Percentiles rank a stretch among this genome's conserved stretches.
Evolutionary conservation across 1,284 basidiomycete genomes (phyloP).

Genomic region (Apiotrichum akiyoshidainum): DNA sequence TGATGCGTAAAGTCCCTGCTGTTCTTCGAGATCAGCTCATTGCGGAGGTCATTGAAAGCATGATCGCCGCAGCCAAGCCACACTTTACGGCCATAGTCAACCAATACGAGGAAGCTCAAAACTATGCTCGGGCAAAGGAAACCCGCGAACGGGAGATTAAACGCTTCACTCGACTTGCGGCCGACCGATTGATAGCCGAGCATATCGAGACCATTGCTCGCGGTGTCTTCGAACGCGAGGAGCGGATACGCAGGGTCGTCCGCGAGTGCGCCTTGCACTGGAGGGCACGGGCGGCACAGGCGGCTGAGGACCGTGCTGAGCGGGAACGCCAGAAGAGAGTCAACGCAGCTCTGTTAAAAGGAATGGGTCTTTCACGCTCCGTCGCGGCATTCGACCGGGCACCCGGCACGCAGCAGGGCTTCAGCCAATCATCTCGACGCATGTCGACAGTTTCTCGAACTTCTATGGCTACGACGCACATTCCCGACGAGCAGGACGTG

Average conservation of each 20-base stretch:
- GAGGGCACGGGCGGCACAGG: slow-evolving; percentile 21
- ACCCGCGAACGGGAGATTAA: slow-evolving; percentile 20
- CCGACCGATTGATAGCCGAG: slow-evolving; percentile 18
- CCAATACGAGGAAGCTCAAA: slow-evolving; percentile 23
- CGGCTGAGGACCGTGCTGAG: slow-evolving; percentile 14
- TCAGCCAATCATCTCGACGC: not conserved
- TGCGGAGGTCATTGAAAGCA: slow-evolving; percentile 21
- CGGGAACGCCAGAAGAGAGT: slow-evolving; percentile 22
- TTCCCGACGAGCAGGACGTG: slow-evolving; percentile 17
- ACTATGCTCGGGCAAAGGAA: slow-evolving; percentile 18
- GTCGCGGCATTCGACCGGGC: slow-evolving; percentile 1
- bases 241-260: slow-evolving; percentile 12
- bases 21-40: slow-evolving; percentile 28
- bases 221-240: slow-evolving; percentile 5
- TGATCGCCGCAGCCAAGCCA: slow-evolving; percentile 20
- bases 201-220: slow-evolving; percentile 3
- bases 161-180: slow-evolving; percentile 11
- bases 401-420: too few relatives aligned
- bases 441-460: not conserved
- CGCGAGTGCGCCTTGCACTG: slow-evolving; percentile 21
- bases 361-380: slow-evolving; percentile 31
- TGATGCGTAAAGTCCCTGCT: slow-evolving; percentile 13
- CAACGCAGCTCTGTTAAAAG: slow-evolving; percentile 19
- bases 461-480: not conserved
- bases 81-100: slow-evolving; percentile 23